phyloP scores from a whole-genome alignment of 768 basidiomycete genomes.

The Serpula lacrymans region DNA sequence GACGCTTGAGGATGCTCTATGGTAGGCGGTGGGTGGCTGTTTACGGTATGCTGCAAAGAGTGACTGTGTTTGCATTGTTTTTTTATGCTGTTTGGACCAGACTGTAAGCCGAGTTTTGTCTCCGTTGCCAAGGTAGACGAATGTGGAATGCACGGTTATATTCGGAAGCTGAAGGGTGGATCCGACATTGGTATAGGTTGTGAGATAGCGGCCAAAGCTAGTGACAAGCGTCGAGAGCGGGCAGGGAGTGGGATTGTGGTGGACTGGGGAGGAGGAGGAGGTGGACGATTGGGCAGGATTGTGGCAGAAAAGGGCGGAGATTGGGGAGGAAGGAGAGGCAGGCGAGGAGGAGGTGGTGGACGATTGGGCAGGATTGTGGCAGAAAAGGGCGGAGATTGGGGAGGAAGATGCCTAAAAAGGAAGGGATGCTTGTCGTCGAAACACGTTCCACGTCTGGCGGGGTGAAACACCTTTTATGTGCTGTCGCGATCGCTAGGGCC shows the following conservation, averaged over 20 bases:
- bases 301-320: too few relatives aligned
- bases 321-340: too few relatives aligned
- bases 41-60: too few relatives aligned
- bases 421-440: slow-evolving; percentile 52
- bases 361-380: slow-evolving; percentile 15
- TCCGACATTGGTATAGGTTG: too few relatives aligned
- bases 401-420: slow-evolving; percentile 25
- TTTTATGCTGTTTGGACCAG: too few relatives aligned
- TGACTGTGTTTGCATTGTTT: too few relatives aligned
- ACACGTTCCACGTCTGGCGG: slow-evolving; percentile 78
- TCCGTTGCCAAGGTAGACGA: slow-evolving; percentile 23
- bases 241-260: too few relatives aligned
- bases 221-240: too few relatives aligned
- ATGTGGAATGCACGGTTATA: slow-evolving; percentile 7
- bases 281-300: slow-evolving; percentile 16
- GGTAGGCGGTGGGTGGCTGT: too few relatives aligned
- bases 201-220: too few relatives aligned
- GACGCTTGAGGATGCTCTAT: too few relatives aligned
- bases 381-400: neutral
- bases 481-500: slow-evolving; percentile 53
- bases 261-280: slow-evolving; percentile 11
- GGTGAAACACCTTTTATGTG: slow-evolving; percentile 51
- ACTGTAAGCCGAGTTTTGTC: slow-evolving; percentile 1
- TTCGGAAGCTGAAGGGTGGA: slow-evolving; percentile 5
- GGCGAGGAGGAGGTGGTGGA: slow-evolving; percentile 11